These are phyloP conservation scores for Claviceps sp. DNA, from an alignment of 2,329 filamentous ascomycete species.

Conservation along the genomic window DNA sequence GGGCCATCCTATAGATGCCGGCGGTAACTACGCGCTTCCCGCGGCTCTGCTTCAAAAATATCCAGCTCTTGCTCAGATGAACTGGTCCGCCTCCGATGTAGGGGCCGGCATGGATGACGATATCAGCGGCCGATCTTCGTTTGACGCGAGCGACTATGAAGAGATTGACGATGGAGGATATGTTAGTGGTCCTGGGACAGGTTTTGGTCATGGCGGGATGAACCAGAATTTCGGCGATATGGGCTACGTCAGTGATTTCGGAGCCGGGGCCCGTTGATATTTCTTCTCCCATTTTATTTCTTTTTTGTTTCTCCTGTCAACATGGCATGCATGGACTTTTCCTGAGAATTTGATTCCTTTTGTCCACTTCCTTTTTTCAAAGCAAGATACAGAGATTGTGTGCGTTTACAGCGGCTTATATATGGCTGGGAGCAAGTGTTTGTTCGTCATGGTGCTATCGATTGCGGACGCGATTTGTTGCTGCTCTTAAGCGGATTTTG, in stretches of 20 bases:
- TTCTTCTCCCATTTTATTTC: background rate
- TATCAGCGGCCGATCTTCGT: conserved; percentile 65
- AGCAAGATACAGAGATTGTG: background rate
- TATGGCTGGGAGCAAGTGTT: background rate
- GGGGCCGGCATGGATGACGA: conserved; percentile 63
- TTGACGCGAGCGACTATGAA: conserved; percentile 68
- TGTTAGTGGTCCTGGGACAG: conserved; percentile 47
- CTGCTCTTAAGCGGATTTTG: too few species aligned
- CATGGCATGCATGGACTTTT: background rate
- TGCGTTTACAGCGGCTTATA: background rate
- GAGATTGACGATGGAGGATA: conserved; percentile 60
- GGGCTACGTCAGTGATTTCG: conserved; percentile 39
- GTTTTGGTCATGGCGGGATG: conserved; percentile 44
- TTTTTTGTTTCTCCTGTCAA: background rate
- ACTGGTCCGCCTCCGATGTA: conserved; percentile 59
- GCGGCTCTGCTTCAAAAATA: conserved; percentile 84
- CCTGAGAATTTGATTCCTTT: background rate
- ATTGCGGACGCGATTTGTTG: too few species aligned
- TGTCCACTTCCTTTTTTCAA: background rate
- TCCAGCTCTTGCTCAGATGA: conserved; percentile 78
- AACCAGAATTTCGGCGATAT: conserved; percentile 40
- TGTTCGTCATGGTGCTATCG: background rate
- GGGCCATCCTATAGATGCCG: conserved; percentile 42
- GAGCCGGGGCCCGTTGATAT: conserved; percentile 29
- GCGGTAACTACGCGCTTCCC: conserved; percentile 57